A percentile compares a stretch with the other conserved stretches of the same genome.
These are phyloP conservation scores for Pholiota conissans DNA, from an alignment of 768 basidiomycete species.

Conservation along the genomic window DNA sequence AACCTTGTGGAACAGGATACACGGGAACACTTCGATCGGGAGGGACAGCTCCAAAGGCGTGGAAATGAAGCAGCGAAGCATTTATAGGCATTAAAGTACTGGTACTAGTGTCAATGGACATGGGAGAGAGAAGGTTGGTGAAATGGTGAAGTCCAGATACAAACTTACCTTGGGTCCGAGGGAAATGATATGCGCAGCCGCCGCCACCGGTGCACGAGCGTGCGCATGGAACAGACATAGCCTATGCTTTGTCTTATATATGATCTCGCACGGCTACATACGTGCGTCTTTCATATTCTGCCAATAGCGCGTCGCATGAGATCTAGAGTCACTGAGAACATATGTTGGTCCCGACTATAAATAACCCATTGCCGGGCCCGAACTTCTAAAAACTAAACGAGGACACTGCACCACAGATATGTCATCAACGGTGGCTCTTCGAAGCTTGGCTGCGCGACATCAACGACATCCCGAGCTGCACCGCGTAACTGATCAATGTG, in stretches of 20 bases:
- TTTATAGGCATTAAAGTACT: not conserved
- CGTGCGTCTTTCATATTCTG: not conserved
- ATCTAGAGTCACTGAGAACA: too few relatives aligned
- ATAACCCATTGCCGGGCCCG: not conserved
- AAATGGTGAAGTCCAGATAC: not conserved
- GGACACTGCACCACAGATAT: not conserved
- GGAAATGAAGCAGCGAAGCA: not conserved
- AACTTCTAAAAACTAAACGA: not conserved
- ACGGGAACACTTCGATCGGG: not conserved
- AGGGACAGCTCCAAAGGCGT: not conserved
- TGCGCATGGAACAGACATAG: not conserved
- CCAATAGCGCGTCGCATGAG: not conserved
- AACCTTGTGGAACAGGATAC: too few relatives aligned
- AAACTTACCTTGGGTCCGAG: slow-evolving; percentile 6
- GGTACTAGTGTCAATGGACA: not conserved
- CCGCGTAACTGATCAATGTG: not conserved
- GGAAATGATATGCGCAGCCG: slow-evolving; percentile 5
- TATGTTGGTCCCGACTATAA: not conserved
- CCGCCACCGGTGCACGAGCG: not conserved
- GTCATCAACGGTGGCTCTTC: not conserved
- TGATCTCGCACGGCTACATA: not conserved
- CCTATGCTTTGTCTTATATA: not conserved
- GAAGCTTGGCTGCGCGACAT: not conserved
- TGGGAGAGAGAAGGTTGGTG: not conserved
- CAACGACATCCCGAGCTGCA: not conserved